Evolutionary conservation across 345 rosid genomes (phyloP), one percentile per base, ranked within the genome.

Genomic region (Stellera chamaejasme): DNA sequence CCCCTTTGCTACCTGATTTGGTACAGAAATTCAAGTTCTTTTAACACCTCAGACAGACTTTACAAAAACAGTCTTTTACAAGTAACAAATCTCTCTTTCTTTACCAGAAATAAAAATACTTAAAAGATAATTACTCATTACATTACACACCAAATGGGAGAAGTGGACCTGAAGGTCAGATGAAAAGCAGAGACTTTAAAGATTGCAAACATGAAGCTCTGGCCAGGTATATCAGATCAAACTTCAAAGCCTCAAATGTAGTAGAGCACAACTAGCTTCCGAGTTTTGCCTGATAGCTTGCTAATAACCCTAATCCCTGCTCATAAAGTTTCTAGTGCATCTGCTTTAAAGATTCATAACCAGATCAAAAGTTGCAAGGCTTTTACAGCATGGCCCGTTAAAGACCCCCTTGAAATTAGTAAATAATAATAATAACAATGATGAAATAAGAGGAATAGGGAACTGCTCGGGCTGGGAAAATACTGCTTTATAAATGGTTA

Each of bases 101-200:
- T 32, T 32, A 5, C 4, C 39, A 32, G 39, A 32, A 32, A 1
- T 32, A 32, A 32, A 32, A 2, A 32, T 1, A 32, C 0, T 4
- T 8, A 32, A 32, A 32, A 32, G 9, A 32, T 8, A 32, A 32
- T 5, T 32, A 8, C 39, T 32, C 9, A 32, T 32, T 32, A 16
- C 53, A 19, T 19, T 27, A 13, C 75, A 49, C 15, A 39, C 64
- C 2, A 79, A 79, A 6, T 83, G 87, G 90, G 65, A 72, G 69
- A 56, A 56, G 23, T 86, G 95, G 85, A 76, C 79, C 56, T 86
- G 90, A 87, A 83, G 85, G 65, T 85, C 87, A 26, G 80, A 81
- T 49, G 76, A 83, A 48, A 90, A 85, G 46, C 43, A 72, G 47
- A 67, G 79, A 85, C 23, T n/a, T 75, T 26, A 86, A 75, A 39